Evolutionary conservation across 1,284 basidiomycete genomes (phyloP).

Genomic region (Leccinum griseonigrum): DNA sequence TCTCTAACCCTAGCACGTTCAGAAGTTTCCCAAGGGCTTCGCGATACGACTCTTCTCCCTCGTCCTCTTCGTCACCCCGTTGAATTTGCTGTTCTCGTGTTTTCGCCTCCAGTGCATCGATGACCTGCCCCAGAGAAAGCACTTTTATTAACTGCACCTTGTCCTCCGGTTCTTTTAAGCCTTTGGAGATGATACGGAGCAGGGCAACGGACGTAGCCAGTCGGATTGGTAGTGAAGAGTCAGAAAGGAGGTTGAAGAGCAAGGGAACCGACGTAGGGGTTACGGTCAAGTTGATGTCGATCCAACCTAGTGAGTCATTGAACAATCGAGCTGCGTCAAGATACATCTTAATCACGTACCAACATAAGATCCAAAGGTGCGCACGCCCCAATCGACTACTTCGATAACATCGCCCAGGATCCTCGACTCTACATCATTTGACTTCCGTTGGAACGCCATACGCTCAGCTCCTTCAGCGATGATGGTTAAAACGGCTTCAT

Average conservation of each 20-base stretch:
- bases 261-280: constrained; percentile 88
- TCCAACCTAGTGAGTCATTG: constrained; percentile 71
- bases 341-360: constrained; percentile 56
- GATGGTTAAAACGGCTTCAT: constrained; percentile 84
- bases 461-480: constrained; percentile 73
- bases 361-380: constrained; percentile 92
- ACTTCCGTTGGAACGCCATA: constrained; percentile 54
- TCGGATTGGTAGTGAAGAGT: constrained; percentile 75
- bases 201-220: constrained; percentile 82
- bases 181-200: constrained; percentile 84
- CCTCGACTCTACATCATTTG: constrained; percentile 40
- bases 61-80: constrained; percentile 66
- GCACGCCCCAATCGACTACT: constrained; percentile 84
- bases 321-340: neutral
- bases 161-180: constrained; percentile 89
- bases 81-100: constrained; percentile 69
- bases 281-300: constrained; percentile 95
- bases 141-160: constrained; percentile 92
- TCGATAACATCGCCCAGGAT: constrained; percentile 69
- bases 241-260: constrained; percentile 85
- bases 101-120: constrained; percentile 77
- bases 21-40: constrained; percentile 87
- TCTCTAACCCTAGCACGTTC: constrained; percentile 81
- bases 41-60: constrained; percentile 82
- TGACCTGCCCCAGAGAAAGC: constrained; percentile 78